Evolutionary conservation across 768 basidiomycete species (phyloP).

Genomic region (Phaffia australis): DNA sequence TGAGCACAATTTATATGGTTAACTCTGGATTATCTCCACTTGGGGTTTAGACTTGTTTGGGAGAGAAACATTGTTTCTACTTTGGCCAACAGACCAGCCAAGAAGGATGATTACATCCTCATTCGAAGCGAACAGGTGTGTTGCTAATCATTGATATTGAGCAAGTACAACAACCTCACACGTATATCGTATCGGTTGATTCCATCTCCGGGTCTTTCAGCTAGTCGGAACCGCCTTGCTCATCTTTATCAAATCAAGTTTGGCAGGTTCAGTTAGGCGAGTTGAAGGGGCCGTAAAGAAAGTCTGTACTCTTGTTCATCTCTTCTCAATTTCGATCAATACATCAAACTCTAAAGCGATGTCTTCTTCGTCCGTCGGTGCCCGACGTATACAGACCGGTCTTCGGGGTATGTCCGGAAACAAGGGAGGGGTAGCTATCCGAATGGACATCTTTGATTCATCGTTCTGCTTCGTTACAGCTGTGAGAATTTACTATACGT

Average conservation of each 20-base stretch:
- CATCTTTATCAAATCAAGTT: conserved; percentile 63
- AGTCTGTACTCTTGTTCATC: conserved; percentile 43
- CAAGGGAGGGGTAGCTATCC: conserved; percentile 90
- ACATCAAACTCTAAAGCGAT: neutral
- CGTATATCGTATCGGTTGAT: neutral
- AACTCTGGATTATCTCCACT: neutral
- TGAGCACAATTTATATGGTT: neutral
- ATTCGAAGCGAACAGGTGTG: conserved; percentile 82
- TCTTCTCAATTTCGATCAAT: neutral
- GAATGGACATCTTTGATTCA: conserved; percentile 81
- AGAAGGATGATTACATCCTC: conserved; percentile 64
- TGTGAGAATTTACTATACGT: conserved; percentile 4
- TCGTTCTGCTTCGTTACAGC: conserved; percentile 91
- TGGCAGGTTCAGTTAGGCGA: conserved; percentile 70
- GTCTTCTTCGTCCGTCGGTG: neutral
- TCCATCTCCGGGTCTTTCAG: conserved; percentile 40
- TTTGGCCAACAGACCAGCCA: conserved; percentile 57
- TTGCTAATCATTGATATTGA: neutral
- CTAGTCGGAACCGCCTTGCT: conserved; percentile 90
- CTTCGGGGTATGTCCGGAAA: conserved; percentile 81
- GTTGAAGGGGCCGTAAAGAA: conserved; percentile 89
- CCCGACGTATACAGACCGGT: conserved; percentile 38
- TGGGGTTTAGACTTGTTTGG: conserved; percentile 64
- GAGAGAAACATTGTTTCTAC: conserved; percentile 70
- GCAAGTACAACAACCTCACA: conserved; percentile 14